Evolutionary conservation across 2,329 filamentous ascomycete genomes (phyloP).

Genomic region (Scopulariopsis brevicaulis): DNA sequence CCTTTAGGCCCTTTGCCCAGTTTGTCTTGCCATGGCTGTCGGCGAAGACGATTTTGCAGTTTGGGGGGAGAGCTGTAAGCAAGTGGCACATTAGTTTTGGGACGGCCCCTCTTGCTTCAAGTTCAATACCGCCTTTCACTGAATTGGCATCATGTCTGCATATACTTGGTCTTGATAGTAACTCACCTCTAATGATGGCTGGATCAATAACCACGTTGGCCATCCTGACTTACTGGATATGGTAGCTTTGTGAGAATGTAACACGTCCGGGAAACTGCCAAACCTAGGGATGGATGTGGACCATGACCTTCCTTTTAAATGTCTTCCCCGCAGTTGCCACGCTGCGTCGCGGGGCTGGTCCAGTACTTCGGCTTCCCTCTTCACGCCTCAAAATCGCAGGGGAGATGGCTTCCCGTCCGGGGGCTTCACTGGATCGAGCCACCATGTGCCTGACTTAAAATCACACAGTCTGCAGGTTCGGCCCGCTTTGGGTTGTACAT

Average conservation of each 20-base stretch:
- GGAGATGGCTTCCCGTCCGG: no score
- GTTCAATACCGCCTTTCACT: background rate
- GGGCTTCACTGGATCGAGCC: no score
- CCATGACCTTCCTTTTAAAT: no score
- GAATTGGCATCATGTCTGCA: background rate
- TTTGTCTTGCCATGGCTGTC: background rate
- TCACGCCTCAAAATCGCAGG: no score
- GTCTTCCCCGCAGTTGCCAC: no score
- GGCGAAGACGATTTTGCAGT: background rate
- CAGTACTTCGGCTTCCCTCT: no score
- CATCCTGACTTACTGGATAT: background rate
- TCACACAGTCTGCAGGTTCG: no score
- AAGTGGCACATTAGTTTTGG: background rate
- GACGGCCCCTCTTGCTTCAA: background rate
- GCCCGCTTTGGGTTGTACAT: no score
- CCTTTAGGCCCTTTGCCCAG: conserved; percentile 4
- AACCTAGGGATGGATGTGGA: no score
- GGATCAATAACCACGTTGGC: background rate
- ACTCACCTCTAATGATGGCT: background rate
- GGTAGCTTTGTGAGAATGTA: background rate
- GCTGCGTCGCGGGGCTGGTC: no score
- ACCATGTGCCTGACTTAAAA: no score
- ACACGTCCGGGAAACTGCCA: background rate
- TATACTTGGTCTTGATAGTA: background rate
- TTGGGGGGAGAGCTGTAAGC: background rate